Evolutionary conservation across 768 basidiomycete genomes (phyloP).

Genomic region (Termitomyces sp.): DNA sequence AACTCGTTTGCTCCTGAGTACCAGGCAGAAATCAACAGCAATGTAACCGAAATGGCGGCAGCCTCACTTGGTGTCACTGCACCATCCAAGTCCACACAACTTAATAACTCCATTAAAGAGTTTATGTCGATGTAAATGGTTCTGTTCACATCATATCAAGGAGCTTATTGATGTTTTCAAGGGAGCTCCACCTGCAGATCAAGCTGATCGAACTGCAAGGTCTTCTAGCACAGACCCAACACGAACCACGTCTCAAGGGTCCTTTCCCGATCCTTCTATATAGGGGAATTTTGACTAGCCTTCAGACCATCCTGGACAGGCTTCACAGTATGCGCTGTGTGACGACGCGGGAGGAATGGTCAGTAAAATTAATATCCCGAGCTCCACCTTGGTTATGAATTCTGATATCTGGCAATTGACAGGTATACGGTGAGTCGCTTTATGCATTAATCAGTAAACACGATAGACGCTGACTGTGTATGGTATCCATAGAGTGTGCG

Average conservation of each 20-base stretch:
- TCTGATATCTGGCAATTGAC: neutral
- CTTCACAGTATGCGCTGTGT: constrained; percentile 96
- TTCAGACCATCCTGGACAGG: constrained; percentile 83
- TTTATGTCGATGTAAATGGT: constrained; percentile 86
- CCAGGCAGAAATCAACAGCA: constrained; percentile 19
- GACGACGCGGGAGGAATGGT: constrained; percentile 95
- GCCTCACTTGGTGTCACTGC: constrained; percentile 24
- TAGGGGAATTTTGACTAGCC: constrained; percentile 71
- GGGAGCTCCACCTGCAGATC: constrained; percentile 94
- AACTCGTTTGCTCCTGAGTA: constrained; percentile 70
- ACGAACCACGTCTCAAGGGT: constrained; percentile 94
- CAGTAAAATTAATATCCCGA: constrained; percentile 19
- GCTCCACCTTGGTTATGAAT: neutral
- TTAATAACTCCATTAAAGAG: constrained; percentile 66
- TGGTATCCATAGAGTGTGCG: constrained; percentile 57
- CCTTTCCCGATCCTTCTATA: constrained; percentile 89
- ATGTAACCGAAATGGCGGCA: constrained; percentile 22
- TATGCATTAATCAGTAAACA: neutral
- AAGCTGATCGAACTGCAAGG: constrained; percentile 83
- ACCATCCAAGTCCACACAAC: constrained; percentile 33
- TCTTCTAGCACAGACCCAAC: constrained; percentile 82
- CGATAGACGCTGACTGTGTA: neutral
- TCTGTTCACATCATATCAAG: neutral
- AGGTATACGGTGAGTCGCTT: constrained; percentile 65
- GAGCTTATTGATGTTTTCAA: constrained; percentile 22